Base-by-base conservation (phyloP, 192 early-diverging fungal genomes). In the Dissophora globulifera region DNA sequence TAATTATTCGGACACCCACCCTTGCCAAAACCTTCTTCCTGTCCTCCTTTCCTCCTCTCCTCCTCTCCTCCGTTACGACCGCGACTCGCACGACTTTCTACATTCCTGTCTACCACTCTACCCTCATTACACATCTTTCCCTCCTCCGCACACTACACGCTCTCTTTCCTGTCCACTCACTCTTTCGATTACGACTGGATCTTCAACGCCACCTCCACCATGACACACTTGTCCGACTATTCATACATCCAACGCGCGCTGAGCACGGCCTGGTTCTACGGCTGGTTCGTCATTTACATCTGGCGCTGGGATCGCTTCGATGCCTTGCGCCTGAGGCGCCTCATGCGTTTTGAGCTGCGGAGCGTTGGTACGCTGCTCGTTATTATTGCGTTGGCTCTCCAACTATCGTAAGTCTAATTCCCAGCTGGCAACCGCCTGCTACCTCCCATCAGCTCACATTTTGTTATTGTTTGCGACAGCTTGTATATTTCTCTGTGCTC, bases 201-300 rank as follows among this genome's bases (percentile, higher is more conserved):
- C 38, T 30, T 22, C 19, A 27, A 51, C 13, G 13, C 16, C 40
- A 25, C 22, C 15, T 43, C 12, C 58, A 65, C 9, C 33, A 76
- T 76, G 72, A 76, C 72, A 9, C 72, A 76, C 30, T 31, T 67
- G 5, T 67, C 72, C 6, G 72, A 76, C 29, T 16, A 54, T 10
- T 76, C 72, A 25, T 76, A 76, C 22, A 17, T 76, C 33, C 72
- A 76, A 25, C 62, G 72, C 8, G 58, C 26, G 15, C 29, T 76
- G 8, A 56, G 58, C 52, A 49, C 49, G 13, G 25, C 29, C 29
- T 76, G 72, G 72, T 56, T 67, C 50, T 76, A 62, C 22, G 27
- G 42, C 4, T 76, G 72, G 72, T 67, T 76, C 38, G 16, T 76
- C 19, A 29, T 76, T 0, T 76, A 76, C 20, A 52, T 76, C 42